A percentile compares a stretch with the other conserved stretches of the same genome.
phyloP scores from a whole-genome alignment of 2,329 filamentous ascomycete species.

The Aureobasidium zeae region DNA sequence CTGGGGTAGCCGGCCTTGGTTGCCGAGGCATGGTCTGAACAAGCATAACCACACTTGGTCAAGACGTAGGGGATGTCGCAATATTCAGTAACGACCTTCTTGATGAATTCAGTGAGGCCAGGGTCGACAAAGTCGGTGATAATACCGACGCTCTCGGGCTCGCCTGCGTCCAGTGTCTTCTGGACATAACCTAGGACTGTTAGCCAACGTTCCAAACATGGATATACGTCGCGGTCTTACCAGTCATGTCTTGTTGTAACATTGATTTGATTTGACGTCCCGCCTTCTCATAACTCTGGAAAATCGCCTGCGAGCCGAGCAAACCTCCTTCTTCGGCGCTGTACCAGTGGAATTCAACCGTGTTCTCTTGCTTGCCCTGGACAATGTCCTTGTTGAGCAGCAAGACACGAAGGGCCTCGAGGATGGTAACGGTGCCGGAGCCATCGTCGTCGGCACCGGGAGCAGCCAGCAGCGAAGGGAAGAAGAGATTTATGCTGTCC shows the following conservation, averaged over 20 bases:
- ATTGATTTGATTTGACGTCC: slow-evolving; percentile 80
- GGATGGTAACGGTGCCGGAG: slow-evolving; percentile 64
- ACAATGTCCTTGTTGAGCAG: slow-evolving; percentile 59
- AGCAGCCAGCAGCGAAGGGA: slow-evolving; percentile 73
- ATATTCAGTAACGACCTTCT: slow-evolving; percentile 76
- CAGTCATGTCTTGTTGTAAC: slow-evolving; percentile 98
- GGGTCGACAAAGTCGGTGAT: slow-evolving; percentile 87
- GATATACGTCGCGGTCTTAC: no score
- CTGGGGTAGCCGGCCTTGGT: slow-evolving; percentile 66
- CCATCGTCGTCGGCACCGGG: slow-evolving; percentile 96
- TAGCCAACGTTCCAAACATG: no score
- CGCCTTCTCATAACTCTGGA: slow-evolving; percentile 65
- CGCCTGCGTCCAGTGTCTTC: slow-evolving; percentile 70
- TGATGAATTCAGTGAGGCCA: slow-evolving; percentile 79
- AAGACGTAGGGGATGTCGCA: slow-evolving; percentile 79
- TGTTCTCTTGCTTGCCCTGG: slow-evolving; percentile 64
- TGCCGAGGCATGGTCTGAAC: slow-evolving; percentile 65
- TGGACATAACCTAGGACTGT: slow-evolving; percentile 78
- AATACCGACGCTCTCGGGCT: slow-evolving; percentile 78
- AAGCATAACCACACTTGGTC: slow-evolving; percentile 83
- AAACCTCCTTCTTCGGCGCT: slow-evolving; percentile 82
- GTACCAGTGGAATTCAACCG: slow-evolving; percentile 96
- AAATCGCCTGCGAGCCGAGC: slow-evolving; percentile 82
- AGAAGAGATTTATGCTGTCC: slow-evolving; percentile 88
- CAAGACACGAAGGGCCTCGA: slow-evolving; percentile 79